A percentile compares a stretch with the other conserved stretches of the same genome.
These are phyloP conservation scores for Xylaria sp. DNA, from an alignment of 2,329 filamentous ascomycete genomes.

Conservation along the genomic window DNA sequence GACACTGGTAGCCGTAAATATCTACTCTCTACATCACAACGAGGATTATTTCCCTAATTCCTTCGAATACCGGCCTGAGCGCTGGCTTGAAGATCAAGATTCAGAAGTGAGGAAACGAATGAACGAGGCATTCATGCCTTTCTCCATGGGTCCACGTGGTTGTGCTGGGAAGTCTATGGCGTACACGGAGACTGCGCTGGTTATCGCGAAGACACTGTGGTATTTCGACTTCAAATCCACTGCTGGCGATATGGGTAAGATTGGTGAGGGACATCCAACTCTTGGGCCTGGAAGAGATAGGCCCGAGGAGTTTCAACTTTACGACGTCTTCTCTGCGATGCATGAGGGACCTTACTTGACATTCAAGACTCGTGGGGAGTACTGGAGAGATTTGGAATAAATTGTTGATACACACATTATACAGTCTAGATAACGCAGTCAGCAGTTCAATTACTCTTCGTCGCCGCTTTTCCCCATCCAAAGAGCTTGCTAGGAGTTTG, in stretches of 20 bases:
- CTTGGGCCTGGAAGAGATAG: background rate
- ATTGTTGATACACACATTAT: too few relatives aligned
- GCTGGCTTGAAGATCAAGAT: too few relatives aligned
- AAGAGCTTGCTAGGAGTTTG: background rate
- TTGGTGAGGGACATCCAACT: background rate
- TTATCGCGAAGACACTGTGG: background rate
- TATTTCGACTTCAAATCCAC: background rate
- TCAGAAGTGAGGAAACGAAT: too few relatives aligned
- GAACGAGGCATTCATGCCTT: too few relatives aligned
- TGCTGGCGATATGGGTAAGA: background rate
- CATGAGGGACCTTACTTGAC: constrained; percentile 2
- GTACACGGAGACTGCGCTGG: background rate
- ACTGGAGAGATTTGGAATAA: background rate
- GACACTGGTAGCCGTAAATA: too few relatives aligned
- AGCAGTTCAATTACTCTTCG: background rate
- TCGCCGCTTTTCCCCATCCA: background rate
- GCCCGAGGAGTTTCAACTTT: background rate
- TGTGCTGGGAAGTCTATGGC: too few relatives aligned
- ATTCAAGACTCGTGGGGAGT: background rate
- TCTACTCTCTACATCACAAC: too few relatives aligned
- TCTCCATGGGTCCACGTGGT: too few relatives aligned
- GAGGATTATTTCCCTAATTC: too few relatives aligned
- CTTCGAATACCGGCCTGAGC: too few relatives aligned
- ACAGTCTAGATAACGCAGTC: background rate
- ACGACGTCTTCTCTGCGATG: constrained; percentile 4